A percentile compares a stretch with the other conserved stretches of the same genome.
These are phyloP conservation scores for Venturiaceae sp. DNA, from an alignment of 2,329 filamentous ascomycete species.

Conservation along the genomic window DNA sequence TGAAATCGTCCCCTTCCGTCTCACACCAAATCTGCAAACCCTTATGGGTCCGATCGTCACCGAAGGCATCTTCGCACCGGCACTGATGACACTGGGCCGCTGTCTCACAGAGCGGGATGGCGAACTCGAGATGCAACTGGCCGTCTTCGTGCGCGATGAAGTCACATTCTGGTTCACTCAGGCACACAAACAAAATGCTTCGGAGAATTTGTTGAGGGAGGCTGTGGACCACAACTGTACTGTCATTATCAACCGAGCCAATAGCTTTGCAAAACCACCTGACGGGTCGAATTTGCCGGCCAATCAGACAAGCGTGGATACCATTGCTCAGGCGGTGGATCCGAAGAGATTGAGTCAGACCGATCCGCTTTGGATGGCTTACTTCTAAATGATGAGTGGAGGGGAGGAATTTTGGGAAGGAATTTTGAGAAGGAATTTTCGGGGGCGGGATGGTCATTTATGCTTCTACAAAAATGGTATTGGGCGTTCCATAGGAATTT, in stretches of 20 bases:
- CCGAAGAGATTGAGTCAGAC: conserved; percentile 80
- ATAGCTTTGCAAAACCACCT: conserved; percentile 70
- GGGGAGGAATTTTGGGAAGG: neutral
- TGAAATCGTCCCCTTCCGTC: conserved; percentile 91
- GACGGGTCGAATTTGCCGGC: conserved; percentile 71
- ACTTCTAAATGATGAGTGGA: conserved; percentile 51
- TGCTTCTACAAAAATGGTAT: no score
- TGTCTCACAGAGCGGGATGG: conserved; percentile 73
- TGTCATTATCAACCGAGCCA: conserved; percentile 81
- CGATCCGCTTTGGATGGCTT: conserved; percentile 96
- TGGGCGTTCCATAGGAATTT: no score
- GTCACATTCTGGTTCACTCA: conserved; percentile 96
- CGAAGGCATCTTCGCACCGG: conserved; percentile 91
- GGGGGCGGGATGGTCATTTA: no score
- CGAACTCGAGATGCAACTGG: conserved; percentile 89
- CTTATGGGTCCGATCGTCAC: conserved; percentile 93
- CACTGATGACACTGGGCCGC: conserved; percentile 91
- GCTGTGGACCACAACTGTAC: conserved; percentile 81
- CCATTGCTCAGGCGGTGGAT: conserved; percentile 87
- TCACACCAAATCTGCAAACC: conserved; percentile 92
- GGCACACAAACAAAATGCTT: conserved; percentile 55
- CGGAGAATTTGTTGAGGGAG: conserved; percentile 63
- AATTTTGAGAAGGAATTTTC: neutral
- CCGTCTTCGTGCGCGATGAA: conserved; percentile 92
- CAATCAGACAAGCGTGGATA: conserved; percentile 93